Evolutionary conservation across 2,329 filamentous ascomycete species (phyloP), one percentile per base, ranked within the genome.

Genomic region (Lachnellula willkommii): DNA sequence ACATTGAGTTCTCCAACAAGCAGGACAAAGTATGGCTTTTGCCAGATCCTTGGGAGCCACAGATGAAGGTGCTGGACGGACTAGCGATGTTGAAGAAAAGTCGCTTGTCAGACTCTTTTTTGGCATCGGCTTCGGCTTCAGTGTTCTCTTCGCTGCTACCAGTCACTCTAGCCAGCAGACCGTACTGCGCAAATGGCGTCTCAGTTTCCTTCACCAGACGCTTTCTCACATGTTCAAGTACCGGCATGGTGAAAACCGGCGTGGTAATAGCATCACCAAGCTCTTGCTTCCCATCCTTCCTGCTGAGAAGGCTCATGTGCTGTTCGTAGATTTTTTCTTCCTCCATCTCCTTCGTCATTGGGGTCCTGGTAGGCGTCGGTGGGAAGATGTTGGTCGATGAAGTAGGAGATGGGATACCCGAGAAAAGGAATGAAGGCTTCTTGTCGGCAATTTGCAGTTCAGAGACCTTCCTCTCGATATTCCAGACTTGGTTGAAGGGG

Each of bases 11-110:
- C 54, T 73, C 81, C 0, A 85, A 71, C 48, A 87, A 71, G 61
- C 78, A 82, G 0, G 80, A 78, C 2, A 84, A 70, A 0, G 82
- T 84, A 55, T 86, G 80, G 20, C 77, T 81, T 63, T 86, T 86
- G 0, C 83, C 83, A 43, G 77, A 79, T 0, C 83, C 83, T 62
- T 86, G 82, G 1, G 79, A 79, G 1, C 83, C 83, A 57, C 83
- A 87, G 20, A 87, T 80, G 65, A 86, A 86, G 0, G 76, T 72
- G 0, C 81, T 84, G 60, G 76, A 81, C 0, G 83, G 82, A 0
- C 75, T 72, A 26, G 81, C 76, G 1, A 77, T 77, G 60, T 85
- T 85, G 17, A 79, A 64, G 26, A 78, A 74, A 1, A 81, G 5
- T 0, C 70, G 60, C 2, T 65, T 60, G 52, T 71, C 70, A 24